Evolutionary conservation across 129 eudicot species (phyloP).

Genomic region (Glebionis coronaria): DNA sequence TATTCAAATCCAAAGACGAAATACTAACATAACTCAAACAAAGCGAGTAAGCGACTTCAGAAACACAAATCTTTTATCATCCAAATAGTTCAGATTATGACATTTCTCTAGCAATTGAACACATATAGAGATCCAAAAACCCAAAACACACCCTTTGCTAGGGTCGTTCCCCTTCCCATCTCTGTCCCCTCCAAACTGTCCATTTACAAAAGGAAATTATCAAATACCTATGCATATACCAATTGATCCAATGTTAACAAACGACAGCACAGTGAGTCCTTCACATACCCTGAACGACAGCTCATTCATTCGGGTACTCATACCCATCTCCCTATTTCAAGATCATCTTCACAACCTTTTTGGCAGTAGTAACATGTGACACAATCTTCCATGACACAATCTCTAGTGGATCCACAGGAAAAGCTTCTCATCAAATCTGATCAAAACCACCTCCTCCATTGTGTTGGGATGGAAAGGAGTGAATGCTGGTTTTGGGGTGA

Average conservation of each 20-base stretch:
- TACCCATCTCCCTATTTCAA: conserved; percentile 91
- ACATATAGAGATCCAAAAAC: too few species aligned
- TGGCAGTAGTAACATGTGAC: conserved; percentile 59
- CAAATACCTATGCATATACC: neutral
- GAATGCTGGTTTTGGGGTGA: too few species aligned
- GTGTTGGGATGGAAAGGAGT: too few species aligned
- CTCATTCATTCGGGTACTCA: conserved; percentile 85
- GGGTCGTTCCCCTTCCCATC: too few species aligned
- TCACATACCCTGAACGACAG: conserved; percentile 60
- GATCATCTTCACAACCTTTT: conserved; percentile 75
- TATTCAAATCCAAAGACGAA: conserved; percentile 70
- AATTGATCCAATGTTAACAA: neutral
- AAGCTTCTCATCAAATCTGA: too few species aligned
- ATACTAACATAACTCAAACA: conserved; percentile 71
- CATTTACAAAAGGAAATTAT: conserved; percentile 3
- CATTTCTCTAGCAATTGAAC: too few species aligned
- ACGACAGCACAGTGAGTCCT: too few species aligned
- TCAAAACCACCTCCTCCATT: too few species aligned
- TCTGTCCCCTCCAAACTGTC: too few species aligned
- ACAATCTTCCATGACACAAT: conserved; percentile 85
- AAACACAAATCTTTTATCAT: conserved; percentile 54
- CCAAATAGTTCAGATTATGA: too few species aligned
- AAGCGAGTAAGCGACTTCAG: conserved; percentile 54
- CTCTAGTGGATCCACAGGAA: too few species aligned
- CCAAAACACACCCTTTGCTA: too few species aligned